Conservation (phyloP, 345 rosid species). For the Noccaea bulbosa region DNA sequence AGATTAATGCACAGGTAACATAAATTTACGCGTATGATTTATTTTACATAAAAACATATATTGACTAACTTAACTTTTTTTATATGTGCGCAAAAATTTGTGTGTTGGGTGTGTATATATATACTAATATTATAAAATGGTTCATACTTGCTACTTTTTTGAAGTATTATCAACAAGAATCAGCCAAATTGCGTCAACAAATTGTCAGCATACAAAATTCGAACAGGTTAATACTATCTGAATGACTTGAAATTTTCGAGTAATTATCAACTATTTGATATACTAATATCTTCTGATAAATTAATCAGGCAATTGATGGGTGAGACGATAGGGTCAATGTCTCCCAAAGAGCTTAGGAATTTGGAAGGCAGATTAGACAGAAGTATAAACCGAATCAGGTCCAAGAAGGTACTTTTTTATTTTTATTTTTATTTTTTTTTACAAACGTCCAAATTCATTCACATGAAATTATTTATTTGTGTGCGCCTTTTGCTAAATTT, state of each 20-base stretch:
- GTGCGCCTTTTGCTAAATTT: neutral
- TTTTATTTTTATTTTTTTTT: too few species aligned
- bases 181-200: slow-evolving; percentile 67
- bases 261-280: neutral
- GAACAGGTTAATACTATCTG: slow-evolving; percentile 57
- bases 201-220: slow-evolving; percentile 69
- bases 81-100: neutral
- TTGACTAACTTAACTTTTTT: too few species aligned
- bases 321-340: slow-evolving; percentile 60
- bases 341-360: slow-evolving; percentile 62
- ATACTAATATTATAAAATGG: neutral
- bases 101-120: neutral
- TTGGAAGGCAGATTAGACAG: slow-evolving; percentile 75
- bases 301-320: slow-evolving; percentile 75
- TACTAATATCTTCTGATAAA: neutral
- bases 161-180: slow-evolving; percentile 92
- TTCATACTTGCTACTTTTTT: neutral
- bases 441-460: neutral
- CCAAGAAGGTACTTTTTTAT: slow-evolving; percentile 70
- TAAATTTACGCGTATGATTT: neutral
- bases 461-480: neutral
- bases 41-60: too few species aligned
- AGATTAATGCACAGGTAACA: slow-evolving; percentile 88
- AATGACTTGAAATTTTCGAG: neutral
- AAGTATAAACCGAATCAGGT: slow-evolving; percentile 79